Percentiles rank a stretch among this genome's conserved stretches.
phyloP scores from a whole-genome alignment of 2,329 filamentous ascomycete species.

The Aspergillus transmontanensis region DNA sequence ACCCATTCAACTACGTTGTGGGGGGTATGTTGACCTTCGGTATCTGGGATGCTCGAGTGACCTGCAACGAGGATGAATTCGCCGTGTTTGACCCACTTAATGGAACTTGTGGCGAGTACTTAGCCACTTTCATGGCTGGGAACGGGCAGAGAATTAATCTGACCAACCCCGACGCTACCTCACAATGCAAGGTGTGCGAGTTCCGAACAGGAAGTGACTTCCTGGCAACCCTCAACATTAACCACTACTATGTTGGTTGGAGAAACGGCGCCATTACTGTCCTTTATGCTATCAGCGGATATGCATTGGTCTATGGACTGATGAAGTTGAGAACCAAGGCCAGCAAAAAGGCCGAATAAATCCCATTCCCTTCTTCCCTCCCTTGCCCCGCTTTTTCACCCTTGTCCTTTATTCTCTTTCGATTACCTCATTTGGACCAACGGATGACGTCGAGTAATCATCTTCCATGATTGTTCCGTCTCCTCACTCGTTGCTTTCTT shows the following conservation, averaged over 20 bases:
- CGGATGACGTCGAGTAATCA: too few relatives aligned
- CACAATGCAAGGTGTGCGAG: slow-evolving; percentile 62
- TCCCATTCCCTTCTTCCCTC: neutral
- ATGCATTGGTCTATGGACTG: slow-evolving; percentile 50
- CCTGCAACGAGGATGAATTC: slow-evolving; percentile 27
- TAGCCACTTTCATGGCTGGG: slow-evolving; percentile 52
- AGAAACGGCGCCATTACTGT: slow-evolving; percentile 64
- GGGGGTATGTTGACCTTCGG: slow-evolving; percentile 30
- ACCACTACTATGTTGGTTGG: slow-evolving; percentile 67
- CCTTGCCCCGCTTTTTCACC: neutral
- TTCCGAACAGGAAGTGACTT: slow-evolving; percentile 63
- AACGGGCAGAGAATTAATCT: slow-evolving; percentile 55
- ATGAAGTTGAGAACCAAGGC: slow-evolving; percentile 44
- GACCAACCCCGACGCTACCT: slow-evolving; percentile 61
- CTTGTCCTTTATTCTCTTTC: too few relatives aligned
- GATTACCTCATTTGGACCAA: too few relatives aligned
- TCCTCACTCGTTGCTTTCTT: too few relatives aligned
- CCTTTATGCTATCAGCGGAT: slow-evolving; percentile 59
- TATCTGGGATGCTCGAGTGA: slow-evolving; percentile 24
- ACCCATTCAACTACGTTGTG: slow-evolving; percentile 35
- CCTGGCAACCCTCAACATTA: slow-evolving; percentile 60
- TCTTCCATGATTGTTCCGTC: too few relatives aligned
- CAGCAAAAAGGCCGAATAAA: slow-evolving; percentile 38
- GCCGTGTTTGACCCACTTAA: slow-evolving; percentile 35
- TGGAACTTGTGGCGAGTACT: slow-evolving; percentile 60